phyloP scores from a whole-genome alignment of 495 filamentous ascomycete genomes.

The Aspergillus mulundensis region DNA sequence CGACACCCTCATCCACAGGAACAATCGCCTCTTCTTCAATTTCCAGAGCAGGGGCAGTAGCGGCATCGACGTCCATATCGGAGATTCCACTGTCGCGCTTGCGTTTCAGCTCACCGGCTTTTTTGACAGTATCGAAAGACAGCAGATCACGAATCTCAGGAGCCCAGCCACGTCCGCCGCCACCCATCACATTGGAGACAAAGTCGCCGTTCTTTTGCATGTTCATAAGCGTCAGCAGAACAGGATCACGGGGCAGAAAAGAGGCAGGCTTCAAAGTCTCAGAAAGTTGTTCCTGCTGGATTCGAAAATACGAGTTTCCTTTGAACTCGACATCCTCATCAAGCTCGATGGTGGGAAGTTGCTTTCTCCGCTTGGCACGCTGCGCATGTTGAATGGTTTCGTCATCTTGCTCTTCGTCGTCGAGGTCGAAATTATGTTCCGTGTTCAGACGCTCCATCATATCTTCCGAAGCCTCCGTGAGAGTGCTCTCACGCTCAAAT shows the following conservation, averaged over 20 bases:
- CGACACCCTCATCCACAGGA: slow-evolving; percentile 46
- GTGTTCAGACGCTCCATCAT: slow-evolving; percentile 56
- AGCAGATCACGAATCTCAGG: slow-evolving; percentile 85
- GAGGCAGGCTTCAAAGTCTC: slow-evolving; percentile 74
- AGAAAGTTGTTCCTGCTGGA: slow-evolving; percentile 72
- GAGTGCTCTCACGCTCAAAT: slow-evolving; percentile 52
- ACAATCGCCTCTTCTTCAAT: slow-evolving; percentile 57
- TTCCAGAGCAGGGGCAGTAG: slow-evolving; percentile 66
- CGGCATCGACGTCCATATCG: slow-evolving; percentile 65
- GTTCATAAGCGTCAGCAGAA: slow-evolving; percentile 80
- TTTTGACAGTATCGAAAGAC: slow-evolving; percentile 73
- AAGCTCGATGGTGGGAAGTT: slow-evolving; percentile 53
- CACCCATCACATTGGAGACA: slow-evolving; percentile 69
- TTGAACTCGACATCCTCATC: slow-evolving; percentile 63
- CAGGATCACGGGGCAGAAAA: slow-evolving; percentile 81
- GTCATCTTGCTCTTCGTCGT: slow-evolving; percentile 55
- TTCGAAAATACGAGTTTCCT: slow-evolving; percentile 56
- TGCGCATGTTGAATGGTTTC: slow-evolving; percentile 56
- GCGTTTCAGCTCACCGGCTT: slow-evolving; percentile 78
- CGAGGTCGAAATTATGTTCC: slow-evolving; percentile 42
- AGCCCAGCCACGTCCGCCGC: slow-evolving; percentile 75
- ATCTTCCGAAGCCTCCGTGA: slow-evolving; percentile 47
- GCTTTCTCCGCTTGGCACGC: slow-evolving; percentile 69
- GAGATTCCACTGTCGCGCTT: slow-evolving; percentile 89
- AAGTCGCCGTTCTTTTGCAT: slow-evolving; percentile 87